phyloP scores from a whole-genome alignment of 192 early-diverging fungal species.

The Cetraspora pellucida region DNA sequence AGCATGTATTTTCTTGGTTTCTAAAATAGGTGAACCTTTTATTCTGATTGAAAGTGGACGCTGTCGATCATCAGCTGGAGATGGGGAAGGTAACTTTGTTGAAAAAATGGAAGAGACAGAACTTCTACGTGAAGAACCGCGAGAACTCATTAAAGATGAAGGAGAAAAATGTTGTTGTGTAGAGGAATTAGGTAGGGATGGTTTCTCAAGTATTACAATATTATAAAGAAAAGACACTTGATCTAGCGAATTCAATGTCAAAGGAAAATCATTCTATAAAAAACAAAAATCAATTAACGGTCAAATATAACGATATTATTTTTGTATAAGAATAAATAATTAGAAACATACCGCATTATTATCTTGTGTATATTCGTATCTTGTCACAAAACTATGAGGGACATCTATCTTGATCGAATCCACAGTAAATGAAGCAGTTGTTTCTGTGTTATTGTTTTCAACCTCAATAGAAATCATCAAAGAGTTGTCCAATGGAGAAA shows the following conservation, averaged over 20 bases:
- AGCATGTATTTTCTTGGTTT: slow-evolving; percentile 44
- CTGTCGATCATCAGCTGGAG: slow-evolving; percentile 35
- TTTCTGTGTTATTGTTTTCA: slow-evolving; percentile 53
- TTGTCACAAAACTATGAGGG: slow-evolving; percentile 51
- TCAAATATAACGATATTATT: not conserved
- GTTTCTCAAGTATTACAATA: slow-evolving; percentile 56
- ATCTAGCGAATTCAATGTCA: slow-evolving; percentile 50
- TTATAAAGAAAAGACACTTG: slow-evolving; percentile 59
- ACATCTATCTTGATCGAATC: slow-evolving; percentile 57
- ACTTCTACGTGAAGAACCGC: not conserved
- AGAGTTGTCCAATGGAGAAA: slow-evolving; percentile 55
- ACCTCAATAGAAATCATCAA: slow-evolving; percentile 66
- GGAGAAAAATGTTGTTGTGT: slow-evolving; percentile 7
- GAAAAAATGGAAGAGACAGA: slow-evolving; percentile 23
- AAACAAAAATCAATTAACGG: not conserved
- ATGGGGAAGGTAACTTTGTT: not conserved
- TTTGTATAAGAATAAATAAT: not conserved
- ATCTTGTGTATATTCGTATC: slow-evolving; percentile 43
- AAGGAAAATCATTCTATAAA: slow-evolving; percentile 43
- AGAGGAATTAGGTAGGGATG: slow-evolving; percentile 1
- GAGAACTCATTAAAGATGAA: not conserved
- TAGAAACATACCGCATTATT: not conserved
- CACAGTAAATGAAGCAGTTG: slow-evolving; percentile 49
- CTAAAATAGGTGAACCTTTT: slow-evolving; percentile 51
- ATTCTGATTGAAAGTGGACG: slow-evolving; percentile 53